Evolutionary conservation across 2,329 filamentous ascomycete genomes (phyloP).

Genomic region (Cercospora sesami): DNA sequence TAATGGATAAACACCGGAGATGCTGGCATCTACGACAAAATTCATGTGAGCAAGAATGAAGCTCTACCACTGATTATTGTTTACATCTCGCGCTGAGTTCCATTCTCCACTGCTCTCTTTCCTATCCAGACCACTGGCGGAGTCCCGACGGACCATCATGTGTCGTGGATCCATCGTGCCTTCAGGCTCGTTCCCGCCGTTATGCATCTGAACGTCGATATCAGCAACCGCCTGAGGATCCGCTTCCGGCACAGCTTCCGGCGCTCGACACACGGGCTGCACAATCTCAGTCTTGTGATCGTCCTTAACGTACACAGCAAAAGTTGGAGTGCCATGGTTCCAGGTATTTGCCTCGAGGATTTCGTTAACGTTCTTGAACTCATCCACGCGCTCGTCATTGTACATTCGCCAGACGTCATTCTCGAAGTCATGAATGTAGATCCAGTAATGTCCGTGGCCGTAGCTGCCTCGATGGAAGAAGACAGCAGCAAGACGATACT

Average conservation of each 20-base stretch:
- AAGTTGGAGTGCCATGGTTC: conserved; percentile 74
- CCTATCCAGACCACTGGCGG: neutral
- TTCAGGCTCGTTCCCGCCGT: neutral
- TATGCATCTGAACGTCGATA: conserved; percentile 2
- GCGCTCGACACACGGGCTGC: conserved; percentile 44
- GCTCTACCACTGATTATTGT: neutral
- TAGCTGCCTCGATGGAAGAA: conserved; percentile 79
- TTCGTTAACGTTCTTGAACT: conserved; percentile 54
- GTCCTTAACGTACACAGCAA: conserved; percentile 78
- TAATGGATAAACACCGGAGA: neutral
- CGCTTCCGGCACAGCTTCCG: conserved; percentile 22
- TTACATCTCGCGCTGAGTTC: neutral
- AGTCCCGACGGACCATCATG: neutral
- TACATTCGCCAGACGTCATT: conserved; percentile 84
- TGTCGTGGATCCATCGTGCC: neutral
- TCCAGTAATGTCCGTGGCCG: conserved; percentile 83
- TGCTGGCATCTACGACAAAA: neutral
- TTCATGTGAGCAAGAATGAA: neutral
- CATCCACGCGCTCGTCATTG: conserved; percentile 81
- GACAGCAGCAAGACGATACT: conserved; percentile 84
- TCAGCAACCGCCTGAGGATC: conserved; percentile 3
- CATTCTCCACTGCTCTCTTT: conserved; percentile 2
- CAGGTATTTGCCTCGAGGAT: conserved; percentile 67
- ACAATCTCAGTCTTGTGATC: conserved; percentile 61
- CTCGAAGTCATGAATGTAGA: conserved; percentile 90